Evolutionary conservation across 164 flowering plant genomes (phyloP).

Genomic region (Nymphaea thermarum): DNA sequence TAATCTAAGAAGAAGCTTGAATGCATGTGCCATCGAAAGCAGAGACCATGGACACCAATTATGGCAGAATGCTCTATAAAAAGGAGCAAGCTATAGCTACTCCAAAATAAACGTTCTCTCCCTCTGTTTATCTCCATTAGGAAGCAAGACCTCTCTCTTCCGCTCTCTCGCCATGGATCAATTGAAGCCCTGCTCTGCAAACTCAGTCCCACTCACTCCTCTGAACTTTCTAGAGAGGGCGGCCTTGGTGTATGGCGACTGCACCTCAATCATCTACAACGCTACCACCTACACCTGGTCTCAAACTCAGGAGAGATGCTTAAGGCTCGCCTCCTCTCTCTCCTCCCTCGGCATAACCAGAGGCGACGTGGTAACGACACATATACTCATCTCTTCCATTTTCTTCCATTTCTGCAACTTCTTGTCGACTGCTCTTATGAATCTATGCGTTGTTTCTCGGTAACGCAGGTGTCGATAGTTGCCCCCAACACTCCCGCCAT

Average conservation of each 20-base stretch:
- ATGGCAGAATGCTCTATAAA: too few relatives aligned
- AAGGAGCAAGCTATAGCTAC: too few relatives aligned
- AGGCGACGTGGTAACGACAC: constrained; percentile 17
- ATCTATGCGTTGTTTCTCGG: background rate
- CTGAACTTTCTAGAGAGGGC: constrained; percentile 22
- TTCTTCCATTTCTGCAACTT: background rate
- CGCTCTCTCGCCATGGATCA: constrained; percentile 19
- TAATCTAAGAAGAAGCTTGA: too few relatives aligned
- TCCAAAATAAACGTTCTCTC: too few relatives aligned
- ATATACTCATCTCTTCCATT: background rate
- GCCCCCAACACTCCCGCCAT: constrained; percentile 33
- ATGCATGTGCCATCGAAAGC: too few relatives aligned
- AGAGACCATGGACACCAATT: too few relatives aligned
- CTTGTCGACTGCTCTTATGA: background rate
- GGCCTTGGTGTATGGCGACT: constrained; percentile 17
- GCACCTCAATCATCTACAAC: constrained; percentile 22
- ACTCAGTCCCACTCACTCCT: constrained; percentile 30
- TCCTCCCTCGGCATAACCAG: constrained; percentile 12
- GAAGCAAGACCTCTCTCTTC: too few relatives aligned
- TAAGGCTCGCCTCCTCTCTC: constrained; percentile 22
- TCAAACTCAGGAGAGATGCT: constrained; percentile 21
- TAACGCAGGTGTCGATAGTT: constrained; percentile 14
- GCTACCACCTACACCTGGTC: constrained; percentile 19
- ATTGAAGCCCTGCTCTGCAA: constrained; percentile 21
- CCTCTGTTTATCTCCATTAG: too few relatives aligned